Evolutionary conservation across 2,329 filamentous ascomycete species (phyloP).

Genomic region (Colletotrichum sp.): DNA sequence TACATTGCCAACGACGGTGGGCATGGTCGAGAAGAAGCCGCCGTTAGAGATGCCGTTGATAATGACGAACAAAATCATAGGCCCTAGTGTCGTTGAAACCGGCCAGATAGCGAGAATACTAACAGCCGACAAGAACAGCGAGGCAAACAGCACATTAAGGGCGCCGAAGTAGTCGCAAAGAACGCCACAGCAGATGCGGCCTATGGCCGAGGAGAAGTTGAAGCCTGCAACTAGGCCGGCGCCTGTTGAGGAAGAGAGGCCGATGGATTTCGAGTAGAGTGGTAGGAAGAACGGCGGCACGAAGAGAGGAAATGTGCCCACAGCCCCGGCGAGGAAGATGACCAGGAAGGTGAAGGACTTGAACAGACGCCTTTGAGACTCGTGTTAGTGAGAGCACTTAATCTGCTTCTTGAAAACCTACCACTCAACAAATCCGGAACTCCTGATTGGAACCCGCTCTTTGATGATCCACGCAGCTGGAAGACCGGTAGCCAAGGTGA

Average conservation of each 20-base stretch:
- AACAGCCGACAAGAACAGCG: slow-evolving; percentile 55
- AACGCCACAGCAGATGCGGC: slow-evolving; percentile 58
- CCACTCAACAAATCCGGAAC: slow-evolving; percentile 53
- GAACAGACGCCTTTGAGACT: slow-evolving; percentile 50
- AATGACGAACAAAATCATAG: slow-evolving; percentile 60
- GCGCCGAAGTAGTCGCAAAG: slow-evolving; percentile 58
- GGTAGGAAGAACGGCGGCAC: slow-evolving; percentile 67
- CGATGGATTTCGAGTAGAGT: slow-evolving; percentile 58
- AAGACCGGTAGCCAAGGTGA: slow-evolving; percentile 55
- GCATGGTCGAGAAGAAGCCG: slow-evolving; percentile 67
- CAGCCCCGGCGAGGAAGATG: slow-evolving; percentile 57
- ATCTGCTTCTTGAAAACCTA: slow-evolving; percentile 24
- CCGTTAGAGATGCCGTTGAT: slow-evolving; percentile 66
- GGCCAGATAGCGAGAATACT: slow-evolving; percentile 69
- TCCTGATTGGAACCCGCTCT: slow-evolving; percentile 45
- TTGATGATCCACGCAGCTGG: slow-evolving; percentile 59
- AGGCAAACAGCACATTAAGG: slow-evolving; percentile 57
- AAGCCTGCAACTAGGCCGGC: slow-evolving; percentile 65
- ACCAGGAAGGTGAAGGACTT: slow-evolving; percentile 53
- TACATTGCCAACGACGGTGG: slow-evolving; percentile 63
- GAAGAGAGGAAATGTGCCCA: slow-evolving; percentile 64
- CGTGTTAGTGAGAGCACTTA: background rate
- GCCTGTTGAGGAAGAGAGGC: slow-evolving; percentile 54
- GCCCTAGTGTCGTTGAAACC: slow-evolving; percentile 55
- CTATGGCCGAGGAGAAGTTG: slow-evolving; percentile 63